These are phyloP conservation scores for Plasmodium vivax DNA, from an alignment of 169 alveolate species.

Conservation along the genomic window DNA sequence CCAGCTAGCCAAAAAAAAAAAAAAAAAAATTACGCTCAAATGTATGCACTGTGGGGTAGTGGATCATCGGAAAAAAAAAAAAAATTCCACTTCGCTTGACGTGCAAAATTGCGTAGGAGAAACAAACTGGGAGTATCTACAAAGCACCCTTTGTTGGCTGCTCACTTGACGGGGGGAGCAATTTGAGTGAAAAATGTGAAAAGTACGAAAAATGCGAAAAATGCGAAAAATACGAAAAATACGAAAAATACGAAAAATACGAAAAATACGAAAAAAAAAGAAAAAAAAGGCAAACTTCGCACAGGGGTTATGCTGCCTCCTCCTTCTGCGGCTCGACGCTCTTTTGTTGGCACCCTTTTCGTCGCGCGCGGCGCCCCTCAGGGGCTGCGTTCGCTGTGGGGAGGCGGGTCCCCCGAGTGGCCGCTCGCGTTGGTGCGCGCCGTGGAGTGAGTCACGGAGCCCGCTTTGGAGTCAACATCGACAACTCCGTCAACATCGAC, in stretches of 20 bases:
- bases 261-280: not conserved
- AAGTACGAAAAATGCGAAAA: not conserved
- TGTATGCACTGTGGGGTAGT: not conserved
- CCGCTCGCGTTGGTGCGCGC: not conserved
- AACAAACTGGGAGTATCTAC: not conserved
- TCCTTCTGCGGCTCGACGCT: not conserved
- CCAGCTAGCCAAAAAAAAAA: conserved; percentile 1
- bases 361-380: not conserved
- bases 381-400: not conserved
- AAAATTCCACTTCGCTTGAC: not conserved
- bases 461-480: not conserved
- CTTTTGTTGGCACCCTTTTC: not conserved
- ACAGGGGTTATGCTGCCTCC: not conserved
- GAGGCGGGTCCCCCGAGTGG: not conserved
- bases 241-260: not conserved
- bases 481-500: not conserved
- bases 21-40: not conserved
- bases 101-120: not conserved
- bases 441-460: not conserved
- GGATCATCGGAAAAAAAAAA: not conserved
- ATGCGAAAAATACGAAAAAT: not conserved
- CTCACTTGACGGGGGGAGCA: not conserved
- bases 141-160: not conserved
- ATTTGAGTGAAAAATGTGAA: not conserved
- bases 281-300: not conserved